phyloP scores from a whole-genome alignment of 2,329 filamentous ascomycete genomes.

The Bretziella fagacearum region DNA sequence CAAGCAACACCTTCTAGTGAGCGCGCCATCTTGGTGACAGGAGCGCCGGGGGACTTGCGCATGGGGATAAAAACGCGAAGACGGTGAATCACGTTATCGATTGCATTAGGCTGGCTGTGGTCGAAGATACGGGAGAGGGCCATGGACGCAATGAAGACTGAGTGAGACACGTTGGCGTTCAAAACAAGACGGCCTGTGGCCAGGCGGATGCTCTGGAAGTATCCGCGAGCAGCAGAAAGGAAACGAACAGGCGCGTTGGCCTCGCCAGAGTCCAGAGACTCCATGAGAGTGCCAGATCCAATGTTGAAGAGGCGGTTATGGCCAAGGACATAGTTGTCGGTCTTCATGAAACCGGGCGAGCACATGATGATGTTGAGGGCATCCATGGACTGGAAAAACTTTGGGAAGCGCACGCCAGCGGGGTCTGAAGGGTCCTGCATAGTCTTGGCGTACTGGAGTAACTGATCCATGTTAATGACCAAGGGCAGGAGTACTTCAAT shows the following conservation, averaged over 20 bases:
- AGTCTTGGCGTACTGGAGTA: constrained; percentile 30
- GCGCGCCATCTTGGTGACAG: background rate
- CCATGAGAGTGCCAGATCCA: background rate
- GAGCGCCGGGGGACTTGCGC: constrained; percentile 2
- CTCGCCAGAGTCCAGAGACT: constrained; percentile 17
- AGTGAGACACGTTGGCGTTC: constrained; percentile 38
- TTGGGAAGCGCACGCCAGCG: constrained; percentile 25
- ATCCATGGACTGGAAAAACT: constrained; percentile 31
- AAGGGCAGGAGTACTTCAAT: constrained; percentile 26
- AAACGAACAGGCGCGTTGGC: constrained; percentile 19
- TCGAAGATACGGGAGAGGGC: constrained; percentile 6
- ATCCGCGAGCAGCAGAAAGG: constrained; percentile 29
- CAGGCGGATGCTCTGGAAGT: constrained; percentile 37
- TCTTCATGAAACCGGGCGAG: constrained; percentile 24
- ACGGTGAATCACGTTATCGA: constrained; percentile 28
- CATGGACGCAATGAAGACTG: constrained; percentile 27
- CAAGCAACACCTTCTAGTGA: constrained; percentile 8
- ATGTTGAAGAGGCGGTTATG: constrained; percentile 32
- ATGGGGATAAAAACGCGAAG: constrained; percentile 11
- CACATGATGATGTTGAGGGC: constrained; percentile 37
- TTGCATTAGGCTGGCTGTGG: constrained; percentile 26
- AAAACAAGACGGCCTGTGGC: constrained; percentile 37
- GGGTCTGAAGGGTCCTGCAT: constrained; percentile 25
- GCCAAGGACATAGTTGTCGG: constrained; percentile 27
- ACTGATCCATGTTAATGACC: constrained; percentile 21